Percentiles rank a stretch among this genome's conserved stretches.
These are phyloP conservation scores for Melastoma candidum DNA, from an alignment of 441 rosid genomes.

Conservation along the genomic window DNA sequence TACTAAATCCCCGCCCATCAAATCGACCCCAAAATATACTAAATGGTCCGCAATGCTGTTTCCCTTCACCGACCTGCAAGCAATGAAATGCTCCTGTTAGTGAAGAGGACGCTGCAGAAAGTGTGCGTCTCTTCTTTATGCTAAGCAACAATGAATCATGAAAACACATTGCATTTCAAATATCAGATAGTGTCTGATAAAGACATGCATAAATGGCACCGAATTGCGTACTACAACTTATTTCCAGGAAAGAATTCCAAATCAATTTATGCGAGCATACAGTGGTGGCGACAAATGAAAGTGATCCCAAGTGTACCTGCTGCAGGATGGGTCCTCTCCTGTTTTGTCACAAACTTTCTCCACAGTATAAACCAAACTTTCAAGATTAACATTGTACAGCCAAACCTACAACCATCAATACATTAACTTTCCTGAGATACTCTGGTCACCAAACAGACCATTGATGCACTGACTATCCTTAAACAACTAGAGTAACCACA, in stretches of 20 bases:
- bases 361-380: constrained; percentile 41
- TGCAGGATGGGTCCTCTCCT: constrained; percentile 16
- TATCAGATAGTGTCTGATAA: no score
- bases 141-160: constrained; percentile 2
- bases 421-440: no score
- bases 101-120: neutral
- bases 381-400: constrained; percentile 52
- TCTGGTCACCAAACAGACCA: no score
- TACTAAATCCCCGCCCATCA: constrained; percentile 1
- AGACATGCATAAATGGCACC: no score
- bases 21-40: constrained; percentile 3
- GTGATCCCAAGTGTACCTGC: constrained; percentile 11
- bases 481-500: no score
- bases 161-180: no score
- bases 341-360: constrained; percentile 23
- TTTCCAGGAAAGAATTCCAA: neutral
- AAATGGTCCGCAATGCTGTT: constrained; percentile 13
- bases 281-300: neutral
- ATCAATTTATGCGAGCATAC: neutral
- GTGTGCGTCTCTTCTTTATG: neutral
- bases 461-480: no score
- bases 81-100: neutral
- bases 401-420: constrained; percentile 44
- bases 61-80: constrained; percentile 8
- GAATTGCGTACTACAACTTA: neutral